Base-by-base conservation (phyloP, 495 filamentous ascomycete species). In the Trichoderma parareesei region DNA sequence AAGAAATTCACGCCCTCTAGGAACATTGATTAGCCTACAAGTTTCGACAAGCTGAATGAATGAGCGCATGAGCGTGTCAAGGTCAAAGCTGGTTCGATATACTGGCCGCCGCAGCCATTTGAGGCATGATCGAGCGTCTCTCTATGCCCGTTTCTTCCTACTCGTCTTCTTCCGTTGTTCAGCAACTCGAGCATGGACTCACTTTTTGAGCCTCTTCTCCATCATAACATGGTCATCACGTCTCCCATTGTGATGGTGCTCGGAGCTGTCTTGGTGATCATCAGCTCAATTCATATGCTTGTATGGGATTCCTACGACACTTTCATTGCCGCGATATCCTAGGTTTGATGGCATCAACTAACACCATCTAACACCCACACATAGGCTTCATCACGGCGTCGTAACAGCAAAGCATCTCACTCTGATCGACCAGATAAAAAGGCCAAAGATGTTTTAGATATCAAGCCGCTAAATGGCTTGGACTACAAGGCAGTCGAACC, bases 401-500 rank as follows among this genome's bases (percentile, higher is more conserved):
- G 16, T 16, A 41, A 40, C 38, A 27, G 7, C 35, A 13, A 7
- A 18, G 3, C n/a, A 40, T 43, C 16, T 4, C 14, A 14, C 60
- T 9, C 38, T 33, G 38, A 16, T 6, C 60, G 37, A n/a, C 5
- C 38, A 14, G n/a, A 41, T 5, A 18, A 20, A n/a, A 11, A 13
- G 38, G 27, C 60, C 38, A 61, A 37, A 4, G 41, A 61, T 20
- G 11, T 11, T 41, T 46, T 38, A 9, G 33, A 16, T 5, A 84
- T 90, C 68, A 75, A 80, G 38, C 79, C 88, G 6, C 74, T 90
- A 0, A 59, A 72, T 0, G 71, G 77, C 57, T 90, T 92, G 69
- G 72, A 89, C 68, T 89, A 85, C 81, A 66, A 77, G 60, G 74
- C 75, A 0, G 84, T 80, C n/a, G 76, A 83, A 44, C 89, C 88